Base-by-base conservation (phyloP, 2,329 filamentous ascomycete species). In the Macrophomina phaseolina region DNA sequence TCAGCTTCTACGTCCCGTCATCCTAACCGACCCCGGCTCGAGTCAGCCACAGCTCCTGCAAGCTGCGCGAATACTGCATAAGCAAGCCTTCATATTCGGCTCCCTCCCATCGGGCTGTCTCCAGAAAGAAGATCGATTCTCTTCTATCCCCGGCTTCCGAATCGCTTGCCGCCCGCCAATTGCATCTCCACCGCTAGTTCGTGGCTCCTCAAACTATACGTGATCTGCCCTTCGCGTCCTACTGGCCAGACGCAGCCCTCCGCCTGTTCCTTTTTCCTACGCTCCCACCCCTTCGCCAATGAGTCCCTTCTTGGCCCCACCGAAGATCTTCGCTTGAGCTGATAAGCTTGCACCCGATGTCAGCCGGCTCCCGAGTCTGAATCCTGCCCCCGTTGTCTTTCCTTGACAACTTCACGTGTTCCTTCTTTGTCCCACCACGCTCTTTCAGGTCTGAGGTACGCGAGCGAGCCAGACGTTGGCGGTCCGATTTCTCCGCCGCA, bases 261-360 rank as follows among this genome's bases (percentile, higher is more conserved):
- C 12, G 18, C 32, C 7, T 28, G 32, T 14, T 40, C 52, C 23
- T 23, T 23, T 7, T 40, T 55, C 11, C 52, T 34, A 40, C 14
- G 7, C 34, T 38, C 52, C 23, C 16, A 3, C 6, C 5, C 5
- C 34, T 16, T 8, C 23, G 58, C 58, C 58, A 62, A 62, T 62
- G 58, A 30, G 45, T 38, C 58, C 18, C 11, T 5, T 51, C 58
- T 62, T 49, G 58, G 58, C 58, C 45, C 58, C 58, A 49, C 58
- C 45, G 45, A 38, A 16, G 11, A 62, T 62, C 45, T 23, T 36
- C 45, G 30, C 58, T 36, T 18, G 32, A 38, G 38, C 58, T 49
- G 58, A 62, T 62, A 62, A 49, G 45, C 42, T 18, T 38, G 8
- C 58, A 9, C 32, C 58, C 7, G 38, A 42, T 48, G 42, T 48